Evolutionary conservation across 1,284 basidiomycete species (phyloP), one percentile per base, ranked within the genome.

Genomic region (Cryptococcus sp.): DNA sequence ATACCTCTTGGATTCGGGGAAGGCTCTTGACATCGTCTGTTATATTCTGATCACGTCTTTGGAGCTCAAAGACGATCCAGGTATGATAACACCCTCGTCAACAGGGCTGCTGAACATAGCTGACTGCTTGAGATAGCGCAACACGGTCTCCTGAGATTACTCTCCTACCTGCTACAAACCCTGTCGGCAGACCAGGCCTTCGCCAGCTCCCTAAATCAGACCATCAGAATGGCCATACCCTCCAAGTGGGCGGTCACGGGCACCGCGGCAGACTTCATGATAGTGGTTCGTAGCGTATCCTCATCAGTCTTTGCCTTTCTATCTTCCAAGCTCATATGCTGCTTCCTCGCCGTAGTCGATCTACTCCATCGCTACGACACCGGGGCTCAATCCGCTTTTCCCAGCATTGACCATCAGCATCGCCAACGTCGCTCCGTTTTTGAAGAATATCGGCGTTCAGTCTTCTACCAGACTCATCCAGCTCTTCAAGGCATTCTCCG

Each of bases 111-210:
- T 25, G 55, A 67, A 43, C 64, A 69, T 35, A 58, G 52, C 52
- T 39, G 16, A 17, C 17, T 27, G 17, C 20, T 17, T 48, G 27
- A 23, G 13, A 19, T 69, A 88, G 91, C 94, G 57, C 88, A 94
- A 80, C 89, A 96, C 68, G 94, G 93, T 0, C 80, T 97, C 25
- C 91, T 93, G 67, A 85, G 94, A 48, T 86, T 91, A 3, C 82
- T 95, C 35, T 91, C 91, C 3, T 97, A 96, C 77, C 88, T 97
- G 59, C 81, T 98, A 5, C 95, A 99, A 72, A 89, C 91, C 5
- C 79, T 98, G 19, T 93, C 93, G 3, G 87, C 92, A 0, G 91
- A 96, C 67, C 82, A 83, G 30, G 81, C 83, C 0, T 94, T 97
- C 69, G 90, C 88, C 2, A 67, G 76, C 5, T 85, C 85, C 55